Base-by-base conservation (phyloP, 2,329 filamentous ascomycete genomes). In the Paramyrothecium roridum region DNA sequence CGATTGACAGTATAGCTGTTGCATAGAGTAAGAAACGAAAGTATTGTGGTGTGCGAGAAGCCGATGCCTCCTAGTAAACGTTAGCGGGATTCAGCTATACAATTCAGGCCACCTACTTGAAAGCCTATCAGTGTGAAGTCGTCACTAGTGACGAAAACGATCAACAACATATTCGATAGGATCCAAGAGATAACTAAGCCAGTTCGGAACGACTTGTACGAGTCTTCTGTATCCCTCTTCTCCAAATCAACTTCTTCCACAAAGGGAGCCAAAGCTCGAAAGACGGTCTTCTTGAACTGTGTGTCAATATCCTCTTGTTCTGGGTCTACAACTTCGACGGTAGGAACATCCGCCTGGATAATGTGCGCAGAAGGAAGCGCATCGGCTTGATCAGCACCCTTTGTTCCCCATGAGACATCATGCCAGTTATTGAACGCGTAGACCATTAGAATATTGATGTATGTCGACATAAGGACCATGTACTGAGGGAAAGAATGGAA, bases 221-320 rank as follows among this genome's bases (percentile, higher is more conserved):
- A 48, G 20, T 48, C 46, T 48, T 48, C 46, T 48, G 22, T 48
- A 48, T 48, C 46, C 22, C 46, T 21, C 46, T 48, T 48, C 46
- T 48, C 46, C 46, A 21, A 20, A 21, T 3, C 7, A 22, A 16
- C 3, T 16, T 48, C 46, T 22, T 48, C 46, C 21, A 10, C n/a
- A 8, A 48, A 22, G 3, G 46, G 46, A 3, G 46, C 46, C 19
- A 48, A 26, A n/a, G 46, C 46, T 26, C 46, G 46, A 20, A 22
- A 22, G 46, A 48, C 46, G 13, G 46, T 48, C 22, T 48, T 21
- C 46, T 48, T 48, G 20, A 48, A 48, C 22, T 48, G 46, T 16
- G 46, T 48, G 22, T 48, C 46, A 26, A 48, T 48, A 20, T 48
- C 46, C 12, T 22, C 22, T 26, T 48, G 46, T 16, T 48, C 46